Conservation (phyloP, 2,329 filamentous ascomycete species). For the Diaporthe vexans region DNA sequence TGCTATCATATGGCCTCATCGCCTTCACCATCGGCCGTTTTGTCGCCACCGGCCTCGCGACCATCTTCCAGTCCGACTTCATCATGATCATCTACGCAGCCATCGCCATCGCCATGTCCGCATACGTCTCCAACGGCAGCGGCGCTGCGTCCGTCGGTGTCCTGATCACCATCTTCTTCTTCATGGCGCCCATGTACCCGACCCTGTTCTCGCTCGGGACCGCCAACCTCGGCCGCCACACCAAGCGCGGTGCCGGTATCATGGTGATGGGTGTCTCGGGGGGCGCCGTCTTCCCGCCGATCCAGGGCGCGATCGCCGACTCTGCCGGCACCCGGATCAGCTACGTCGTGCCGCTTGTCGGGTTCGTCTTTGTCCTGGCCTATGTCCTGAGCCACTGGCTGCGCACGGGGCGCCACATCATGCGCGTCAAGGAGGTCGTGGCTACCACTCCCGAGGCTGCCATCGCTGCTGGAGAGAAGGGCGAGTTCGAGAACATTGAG, state of each 20-base stretch:
- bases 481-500: conserved; percentile 26
- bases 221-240: conserved; percentile 68
- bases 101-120: conserved; percentile 65
- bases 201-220: conserved; percentile 72
- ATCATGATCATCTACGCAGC: conserved; percentile 59
- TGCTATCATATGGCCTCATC: conserved; percentile 71
- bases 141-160: conserved; percentile 67
- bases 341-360: conserved; percentile 59
- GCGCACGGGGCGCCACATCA: conserved; percentile 49
- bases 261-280: conserved; percentile 69
- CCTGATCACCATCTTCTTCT: conserved; percentile 69
- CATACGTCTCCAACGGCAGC: conserved; percentile 36
- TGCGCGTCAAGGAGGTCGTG: conserved; percentile 50
- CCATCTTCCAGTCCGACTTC: conserved; percentile 66
- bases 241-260: conserved; percentile 66
- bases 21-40: conserved; percentile 73
- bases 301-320: conserved; percentile 62
- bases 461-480: conserved; percentile 16
- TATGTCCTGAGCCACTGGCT: conserved; percentile 52
- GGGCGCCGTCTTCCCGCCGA: conserved; percentile 68
- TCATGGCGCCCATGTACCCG: conserved; percentile 70
- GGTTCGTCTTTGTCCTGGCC: conserved; percentile 55
- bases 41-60: conserved; percentile 64
- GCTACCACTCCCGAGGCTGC: conserved; percentile 41
- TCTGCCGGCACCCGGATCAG: conserved; percentile 55